These are phyloP conservation scores for Mycogone perniciosa DNA, from an alignment of 2,329 filamentous ascomycete species.

Conservation along the genomic window DNA sequence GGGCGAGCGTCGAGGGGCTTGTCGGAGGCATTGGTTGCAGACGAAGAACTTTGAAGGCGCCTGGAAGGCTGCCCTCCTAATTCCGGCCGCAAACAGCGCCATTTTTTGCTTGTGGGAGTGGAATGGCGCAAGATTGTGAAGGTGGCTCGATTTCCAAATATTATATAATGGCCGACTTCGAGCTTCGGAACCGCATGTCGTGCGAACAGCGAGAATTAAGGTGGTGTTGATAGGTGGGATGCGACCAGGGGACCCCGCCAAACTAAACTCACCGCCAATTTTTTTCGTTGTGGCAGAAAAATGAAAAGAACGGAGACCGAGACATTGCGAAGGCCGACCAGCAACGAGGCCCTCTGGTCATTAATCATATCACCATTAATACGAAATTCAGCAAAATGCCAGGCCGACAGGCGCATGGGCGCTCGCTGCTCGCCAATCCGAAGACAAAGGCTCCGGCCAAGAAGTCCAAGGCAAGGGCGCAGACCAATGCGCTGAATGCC, in stretches of 20 bases:
- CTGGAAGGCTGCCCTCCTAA: constrained; percentile 35
- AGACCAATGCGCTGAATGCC: constrained; percentile 48
- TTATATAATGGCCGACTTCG: neutral
- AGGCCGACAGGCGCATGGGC: constrained; percentile 53
- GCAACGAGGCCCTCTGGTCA: neutral
- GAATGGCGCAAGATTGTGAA: constrained; percentile 14
- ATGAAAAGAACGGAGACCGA: neutral
- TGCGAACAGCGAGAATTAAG: constrained; percentile 15
- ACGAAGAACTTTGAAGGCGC: constrained; percentile 35
- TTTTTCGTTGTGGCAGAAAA: constrained; percentile 27
- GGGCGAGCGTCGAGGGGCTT: constrained; percentile 25
- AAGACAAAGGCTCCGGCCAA: constrained; percentile 29
- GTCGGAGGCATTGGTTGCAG: constrained; percentile 45
- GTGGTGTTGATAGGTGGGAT: constrained; percentile 26
- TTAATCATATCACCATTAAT: neutral
- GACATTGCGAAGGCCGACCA: neutral
- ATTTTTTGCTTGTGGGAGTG: constrained; percentile 23
- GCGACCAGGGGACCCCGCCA: constrained; percentile 22
- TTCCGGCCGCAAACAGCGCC: constrained; percentile 36
- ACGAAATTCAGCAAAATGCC: constrained; percentile 40
- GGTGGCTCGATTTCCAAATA: constrained; percentile 1
- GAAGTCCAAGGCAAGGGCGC: constrained; percentile 43
- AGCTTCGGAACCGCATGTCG: neutral
- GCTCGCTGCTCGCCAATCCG: constrained; percentile 39
- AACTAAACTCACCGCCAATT: constrained; percentile 25